Base-by-base conservation (phyloP, 371 early-diverging fungal genomes). In the Dipsacomyces acuminosporus region DNA sequence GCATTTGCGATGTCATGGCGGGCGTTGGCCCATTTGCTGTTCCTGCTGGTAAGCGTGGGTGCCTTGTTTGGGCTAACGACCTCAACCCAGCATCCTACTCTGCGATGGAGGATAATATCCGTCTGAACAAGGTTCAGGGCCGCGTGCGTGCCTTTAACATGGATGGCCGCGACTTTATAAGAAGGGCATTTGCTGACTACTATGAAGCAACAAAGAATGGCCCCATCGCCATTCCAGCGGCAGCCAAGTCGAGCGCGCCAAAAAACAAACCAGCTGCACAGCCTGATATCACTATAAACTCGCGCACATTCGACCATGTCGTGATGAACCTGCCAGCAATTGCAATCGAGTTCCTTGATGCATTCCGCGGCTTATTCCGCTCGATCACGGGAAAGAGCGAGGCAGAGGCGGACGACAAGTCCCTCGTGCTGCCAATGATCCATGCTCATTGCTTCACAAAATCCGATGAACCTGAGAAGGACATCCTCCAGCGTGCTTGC, bases 21-120 rank as follows among this genome's bases (percentile, higher is more conserved):
- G 99, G 99, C 33, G 94, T 99, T 2, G 99, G 99, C 0, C 99
- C 99, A 5, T 99, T 99, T 78, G 93, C 98, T 1, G 50, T 99
- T 8, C 99, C 98, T 8, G 94, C 98, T 0, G 92, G 94, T 4
- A 91, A 88, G 71, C 78, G 80, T 42, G 85, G 85, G 3, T 82
- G 87, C 20, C 76, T 77, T 21, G 98, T 99, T 3, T 96, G 91
- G 76, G 96, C 96, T 18, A 99, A 99, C 75, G 99, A 99, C 66
- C 76, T 99, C 45, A 99, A 99, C 72, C 99, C 99, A 2, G 76
- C 75, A 7, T 94, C 96, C 0, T 88, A 80, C 71, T 73, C 84
- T 25, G 91, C 83, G 65, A 71, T 99, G 57, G 58, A 78, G 30
- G 83, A 88, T 51, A 98, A 97, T 65, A 79, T 90, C 15, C 63